These are phyloP conservation scores for Aspergillus flavus DNA, from an alignment of 2,329 filamentous ascomycete genomes.

Conservation along the genomic window DNA sequence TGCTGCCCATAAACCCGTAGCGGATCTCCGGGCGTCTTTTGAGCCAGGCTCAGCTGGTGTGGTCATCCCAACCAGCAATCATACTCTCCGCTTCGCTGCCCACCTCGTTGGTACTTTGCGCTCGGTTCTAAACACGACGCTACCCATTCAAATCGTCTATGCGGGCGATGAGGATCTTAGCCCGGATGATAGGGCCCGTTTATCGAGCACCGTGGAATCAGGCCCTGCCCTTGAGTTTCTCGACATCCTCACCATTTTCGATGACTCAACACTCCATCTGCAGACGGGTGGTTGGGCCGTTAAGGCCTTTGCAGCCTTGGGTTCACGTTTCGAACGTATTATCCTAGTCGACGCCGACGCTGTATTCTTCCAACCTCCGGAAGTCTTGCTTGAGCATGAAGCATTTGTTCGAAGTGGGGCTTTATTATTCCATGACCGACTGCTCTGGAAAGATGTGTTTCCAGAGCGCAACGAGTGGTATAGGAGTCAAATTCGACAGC, in stretches of 20 bases:
- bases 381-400: constrained; percentile 8
- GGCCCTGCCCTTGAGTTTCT: constrained; percentile 12
- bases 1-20: background rate
- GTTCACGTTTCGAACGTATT: constrained; percentile 8
- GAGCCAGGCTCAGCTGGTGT: constrained; percentile 2
- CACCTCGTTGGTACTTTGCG: constrained; percentile 10
- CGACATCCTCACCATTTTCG: constrained; percentile 11
- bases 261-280: constrained; percentile 6
- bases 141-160: constrained; percentile 12
- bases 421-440: constrained; percentile 11
- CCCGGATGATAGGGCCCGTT: background rate
- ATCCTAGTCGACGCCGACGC: constrained; percentile 12
- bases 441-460: constrained; percentile 4
- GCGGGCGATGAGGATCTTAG: constrained; percentile 5
- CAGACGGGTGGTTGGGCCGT: constrained; percentile 11
- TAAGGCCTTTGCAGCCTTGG: constrained; percentile 13
- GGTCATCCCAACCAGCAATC: constrained; percentile 14
- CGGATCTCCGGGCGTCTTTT: constrained; percentile 10
- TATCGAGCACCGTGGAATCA: background rate
- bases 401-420: constrained; percentile 3
- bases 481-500: constrained; percentile 6
- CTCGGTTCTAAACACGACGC: constrained; percentile 5
- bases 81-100: constrained; percentile 11
- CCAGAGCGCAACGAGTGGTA: constrained; percentile 5
- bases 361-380: constrained; percentile 10